phyloP scores from a whole-genome alignment of 1,139 yeast genomes.

The Geotrichum australiense region DNA sequence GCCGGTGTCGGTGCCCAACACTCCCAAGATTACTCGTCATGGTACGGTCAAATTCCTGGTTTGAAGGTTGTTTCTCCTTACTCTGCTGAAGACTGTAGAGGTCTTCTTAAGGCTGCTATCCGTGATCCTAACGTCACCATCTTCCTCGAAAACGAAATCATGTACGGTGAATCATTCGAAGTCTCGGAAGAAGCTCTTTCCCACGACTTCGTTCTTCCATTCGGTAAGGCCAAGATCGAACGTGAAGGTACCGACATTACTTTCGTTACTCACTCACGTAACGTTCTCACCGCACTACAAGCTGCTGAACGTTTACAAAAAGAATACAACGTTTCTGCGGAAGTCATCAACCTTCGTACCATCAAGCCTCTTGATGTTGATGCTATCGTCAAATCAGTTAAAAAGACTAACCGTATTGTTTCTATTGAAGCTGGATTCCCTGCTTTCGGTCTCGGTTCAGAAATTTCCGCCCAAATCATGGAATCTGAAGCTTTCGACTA shows the following conservation, averaged over 20 bases:
- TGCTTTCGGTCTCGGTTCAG: slow-evolving; percentile 97
- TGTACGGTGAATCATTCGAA: slow-evolving; percentile 88
- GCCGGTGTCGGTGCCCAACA: slow-evolving; percentile 99
- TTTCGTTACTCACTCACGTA: slow-evolving; percentile 85
- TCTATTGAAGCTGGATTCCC: slow-evolving; percentile 98
- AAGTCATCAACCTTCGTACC: slow-evolving; percentile 91
- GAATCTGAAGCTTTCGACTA: slow-evolving; percentile 97
- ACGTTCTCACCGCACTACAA: slow-evolving; percentile 74
- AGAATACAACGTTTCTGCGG: slow-evolving; percentile 83
- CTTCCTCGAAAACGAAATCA: slow-evolving; percentile 89
- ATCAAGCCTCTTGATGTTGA: slow-evolving; percentile 94
- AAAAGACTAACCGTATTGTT: slow-evolving; percentile 94
- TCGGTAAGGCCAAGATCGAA: slow-evolving; percentile 95
- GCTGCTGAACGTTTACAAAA: slow-evolving; percentile 85
- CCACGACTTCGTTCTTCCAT: slow-evolving; percentile 84
- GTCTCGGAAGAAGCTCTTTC: slow-evolving; percentile 84
- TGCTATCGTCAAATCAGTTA: slow-evolving; percentile 77
- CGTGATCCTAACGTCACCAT: slow-evolving; percentile 98
- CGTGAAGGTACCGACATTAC: slow-evolving; percentile 87
- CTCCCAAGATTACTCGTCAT: slow-evolving; percentile 94
- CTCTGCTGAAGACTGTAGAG: slow-evolving; percentile 94
- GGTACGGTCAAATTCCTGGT: slow-evolving; percentile 99
- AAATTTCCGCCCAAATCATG: slow-evolving; percentile 95
- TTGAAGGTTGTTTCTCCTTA: slow-evolving; percentile 93
- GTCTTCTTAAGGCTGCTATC: slow-evolving; percentile 89